Evolutionary conservation across 495 filamentous ascomycete genomes (phyloP).

Genomic region (Tuber aestivum): DNA sequence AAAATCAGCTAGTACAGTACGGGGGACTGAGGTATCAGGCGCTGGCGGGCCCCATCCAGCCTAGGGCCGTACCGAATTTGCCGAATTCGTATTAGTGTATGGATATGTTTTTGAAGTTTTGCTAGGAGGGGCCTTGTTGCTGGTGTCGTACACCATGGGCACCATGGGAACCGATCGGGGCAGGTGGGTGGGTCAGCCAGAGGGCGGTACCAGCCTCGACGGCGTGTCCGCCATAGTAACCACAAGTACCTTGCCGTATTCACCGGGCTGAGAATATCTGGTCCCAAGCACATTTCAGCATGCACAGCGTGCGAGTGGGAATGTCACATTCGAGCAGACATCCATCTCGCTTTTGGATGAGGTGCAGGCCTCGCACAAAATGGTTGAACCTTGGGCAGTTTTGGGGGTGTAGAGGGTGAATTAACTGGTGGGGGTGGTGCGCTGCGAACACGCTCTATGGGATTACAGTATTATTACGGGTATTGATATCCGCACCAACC

Average conservation of each 20-base stretch:
- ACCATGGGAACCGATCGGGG: too few species aligned
- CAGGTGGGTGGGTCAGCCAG: conserved; percentile 28
- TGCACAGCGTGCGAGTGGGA: conserved; percentile 17
- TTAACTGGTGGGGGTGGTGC: neutral
- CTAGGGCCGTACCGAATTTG: neutral
- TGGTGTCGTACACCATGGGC: too few species aligned
- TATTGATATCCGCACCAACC: conserved; percentile 38
- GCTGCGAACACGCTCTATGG: neutral
- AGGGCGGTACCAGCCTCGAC: conserved; percentile 33
- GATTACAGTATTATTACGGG: conserved; percentile 13
- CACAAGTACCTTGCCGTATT: conserved; percentile 32
- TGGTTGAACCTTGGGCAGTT: neutral
- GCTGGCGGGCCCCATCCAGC: neutral
- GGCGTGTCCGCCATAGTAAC: conserved; percentile 25
- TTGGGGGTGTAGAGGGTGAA: neutral
- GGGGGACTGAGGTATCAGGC: too few species aligned
- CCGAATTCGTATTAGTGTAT: too few species aligned
- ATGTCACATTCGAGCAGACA: conserved; percentile 36
- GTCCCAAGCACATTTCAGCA: conserved; percentile 11
- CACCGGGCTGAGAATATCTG: conserved; percentile 25
- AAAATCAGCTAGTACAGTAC: too few species aligned
- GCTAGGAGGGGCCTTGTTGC: neutral
- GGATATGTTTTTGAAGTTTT: neutral
- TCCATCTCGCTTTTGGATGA: conserved; percentile 31
- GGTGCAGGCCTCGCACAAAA: conserved; percentile 7